phyloP scores from a whole-genome alignment of 306 rosid genomes.

The Ceratonia siliqua region DNA sequence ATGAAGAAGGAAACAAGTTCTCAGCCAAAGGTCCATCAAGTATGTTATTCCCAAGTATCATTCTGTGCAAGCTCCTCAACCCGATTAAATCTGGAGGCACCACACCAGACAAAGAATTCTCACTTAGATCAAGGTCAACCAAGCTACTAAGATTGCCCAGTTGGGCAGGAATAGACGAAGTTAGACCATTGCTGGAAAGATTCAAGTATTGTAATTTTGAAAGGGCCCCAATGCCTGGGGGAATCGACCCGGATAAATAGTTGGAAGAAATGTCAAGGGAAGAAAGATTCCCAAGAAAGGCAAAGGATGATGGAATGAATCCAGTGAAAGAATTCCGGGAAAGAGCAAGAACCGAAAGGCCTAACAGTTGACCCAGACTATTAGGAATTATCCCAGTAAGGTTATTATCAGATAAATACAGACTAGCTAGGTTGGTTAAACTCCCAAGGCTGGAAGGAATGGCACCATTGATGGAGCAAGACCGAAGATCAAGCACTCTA shows the following conservation, averaged over 20 bases:
- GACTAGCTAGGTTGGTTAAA: slow-evolving; percentile 59
- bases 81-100: slow-evolving; percentile 56
- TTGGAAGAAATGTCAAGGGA: slow-evolving; percentile 70
- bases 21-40: slow-evolving; percentile 58
- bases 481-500: slow-evolving; percentile 78
- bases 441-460: slow-evolving; percentile 74
- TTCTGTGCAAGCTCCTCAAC: slow-evolving; percentile 58
- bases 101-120: slow-evolving; percentile 57
- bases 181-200: slow-evolving; percentile 62
- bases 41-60: slow-evolving; percentile 54
- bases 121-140: slow-evolving; percentile 84
- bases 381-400: slow-evolving; percentile 68
- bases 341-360: slow-evolving; percentile 76
- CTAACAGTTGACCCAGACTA: slow-evolving; percentile 53
- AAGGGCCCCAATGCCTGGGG: slow-evolving; percentile 56
- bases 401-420: slow-evolving; percentile 69
- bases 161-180: slow-evolving; percentile 61
- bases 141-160: slow-evolving; percentile 64
- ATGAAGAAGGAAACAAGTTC: slow-evolving; percentile 44
- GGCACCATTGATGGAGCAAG: slow-evolving; percentile 61
- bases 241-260: slow-evolving; percentile 59
- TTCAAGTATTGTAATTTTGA: slow-evolving; percentile 68
- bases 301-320: slow-evolving; percentile 51
- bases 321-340: slow-evolving; percentile 62
- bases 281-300: slow-evolving; percentile 61